Conservation (phyloP, 2,329 filamentous ascomycete species). For the Zasmidium citrigriseum region DNA sequence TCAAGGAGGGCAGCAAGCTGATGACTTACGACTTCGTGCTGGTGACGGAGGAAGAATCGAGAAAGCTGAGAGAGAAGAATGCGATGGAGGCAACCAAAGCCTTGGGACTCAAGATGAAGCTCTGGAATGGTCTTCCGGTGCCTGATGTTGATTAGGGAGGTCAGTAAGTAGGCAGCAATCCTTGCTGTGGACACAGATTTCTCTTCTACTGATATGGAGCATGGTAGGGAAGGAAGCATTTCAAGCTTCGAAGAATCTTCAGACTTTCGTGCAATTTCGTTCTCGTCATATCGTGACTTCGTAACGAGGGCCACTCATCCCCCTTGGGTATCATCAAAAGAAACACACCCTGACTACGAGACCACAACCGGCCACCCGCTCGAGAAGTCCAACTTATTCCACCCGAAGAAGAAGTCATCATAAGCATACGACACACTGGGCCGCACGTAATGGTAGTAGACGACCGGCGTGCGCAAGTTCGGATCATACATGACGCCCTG, state of each 20-base stretch:
- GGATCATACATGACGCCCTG: constrained; percentile 60
- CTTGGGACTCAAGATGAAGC: constrained; percentile 68
- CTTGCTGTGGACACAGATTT: no score
- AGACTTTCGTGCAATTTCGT: no score
- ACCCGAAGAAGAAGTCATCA: constrained; percentile 28
- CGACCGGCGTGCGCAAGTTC: constrained; percentile 48
- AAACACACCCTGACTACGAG: no score
- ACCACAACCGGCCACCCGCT: constrained; percentile 26
- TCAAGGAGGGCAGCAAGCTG: constrained; percentile 61
- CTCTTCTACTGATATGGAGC: no score
- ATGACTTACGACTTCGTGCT: constrained; percentile 72
- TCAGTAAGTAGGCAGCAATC: no score
- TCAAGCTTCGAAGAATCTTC: no score
- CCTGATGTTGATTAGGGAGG: constrained; percentile 63
- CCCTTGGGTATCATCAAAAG: no score
- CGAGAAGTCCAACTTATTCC: constrained; percentile 25
- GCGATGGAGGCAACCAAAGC: constrained; percentile 67
- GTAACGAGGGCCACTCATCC: no score
- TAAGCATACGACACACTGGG: constrained; percentile 23
- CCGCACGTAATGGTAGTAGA: constrained; percentile 62
- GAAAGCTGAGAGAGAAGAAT: constrained; percentile 64
- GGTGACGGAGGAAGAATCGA: constrained; percentile 69
- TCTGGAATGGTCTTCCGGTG: constrained; percentile 75
- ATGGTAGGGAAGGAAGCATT: no score
- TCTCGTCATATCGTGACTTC: no score